A percentile compares a stretch with the other conserved stretches of the same genome.
Conservation (phyloP, 129 eudicot genomes). For the Apium graveolens region DNA sequence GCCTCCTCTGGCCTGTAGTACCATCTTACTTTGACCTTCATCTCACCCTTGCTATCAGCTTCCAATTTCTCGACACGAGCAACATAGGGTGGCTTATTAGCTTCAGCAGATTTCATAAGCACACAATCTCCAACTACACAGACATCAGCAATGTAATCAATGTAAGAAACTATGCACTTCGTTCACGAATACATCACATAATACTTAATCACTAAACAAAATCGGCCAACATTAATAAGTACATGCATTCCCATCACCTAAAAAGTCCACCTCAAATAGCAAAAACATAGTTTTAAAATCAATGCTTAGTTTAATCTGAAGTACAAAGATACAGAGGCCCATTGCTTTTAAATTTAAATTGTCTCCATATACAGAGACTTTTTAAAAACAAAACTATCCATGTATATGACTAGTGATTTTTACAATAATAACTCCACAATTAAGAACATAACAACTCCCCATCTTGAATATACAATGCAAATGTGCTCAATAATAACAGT, state of each 20-base stretch:
- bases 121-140: slow-evolving; percentile 63
- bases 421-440: not conserved
- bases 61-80: slow-evolving; percentile 59
- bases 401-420: not conserved
- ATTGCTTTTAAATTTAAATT: not conserved
- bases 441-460: not conserved
- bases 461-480: not conserved
- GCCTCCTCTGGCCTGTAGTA: slow-evolving; percentile 73
- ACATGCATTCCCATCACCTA: too few relatives aligned
- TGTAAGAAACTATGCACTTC: not conserved
- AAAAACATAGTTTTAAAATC: not conserved
- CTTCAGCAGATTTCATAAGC: slow-evolving; percentile 49
- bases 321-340: not conserved
- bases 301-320: not conserved
- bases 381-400: not conserved
- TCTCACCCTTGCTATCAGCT: slow-evolving; percentile 47
- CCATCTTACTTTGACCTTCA: slow-evolving; percentile 53
- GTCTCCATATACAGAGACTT: not conserved
- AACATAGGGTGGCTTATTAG: slow-evolving; percentile 46
- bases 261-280: too few relatives aligned
- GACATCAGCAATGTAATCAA: not conserved
- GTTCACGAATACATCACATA: not conserved
- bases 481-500: not conserved
- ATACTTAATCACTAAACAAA: too few relatives aligned
- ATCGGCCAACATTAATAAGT: not conserved